These are phyloP conservation scores for Phytophthora constricta DNA, from an alignment of 352 stramenopile species.

Conservation along the genomic window DNA sequence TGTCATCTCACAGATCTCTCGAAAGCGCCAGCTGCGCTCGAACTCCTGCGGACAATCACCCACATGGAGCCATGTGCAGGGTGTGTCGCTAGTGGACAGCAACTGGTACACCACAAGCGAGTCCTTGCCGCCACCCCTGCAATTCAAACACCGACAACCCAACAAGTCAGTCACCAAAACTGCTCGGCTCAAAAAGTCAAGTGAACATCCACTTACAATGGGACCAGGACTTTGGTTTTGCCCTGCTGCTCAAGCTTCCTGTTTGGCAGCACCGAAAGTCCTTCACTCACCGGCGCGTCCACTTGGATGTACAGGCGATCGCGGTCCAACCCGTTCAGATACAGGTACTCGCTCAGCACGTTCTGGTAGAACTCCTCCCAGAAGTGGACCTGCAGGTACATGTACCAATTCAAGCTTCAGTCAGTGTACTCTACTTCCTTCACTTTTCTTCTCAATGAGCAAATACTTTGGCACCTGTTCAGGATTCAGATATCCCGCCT, in stretches of 20 bases:
- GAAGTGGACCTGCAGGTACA: conserved; percentile 31
- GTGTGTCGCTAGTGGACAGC: conserved; percentile 26
- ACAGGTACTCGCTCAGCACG: conserved; percentile 48
- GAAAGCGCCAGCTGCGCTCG: conserved; percentile 42
- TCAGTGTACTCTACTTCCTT: neutral
- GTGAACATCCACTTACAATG: conserved; percentile 42
- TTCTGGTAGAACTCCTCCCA: conserved; percentile 54
- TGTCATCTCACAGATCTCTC: conserved; percentile 41
- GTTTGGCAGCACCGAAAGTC: conserved; percentile 26
- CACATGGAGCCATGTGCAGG: conserved; percentile 44
- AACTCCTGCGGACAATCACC: conserved; percentile 44
- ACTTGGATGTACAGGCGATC: conserved; percentile 44
- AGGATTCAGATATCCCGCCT: conserved; percentile 41
- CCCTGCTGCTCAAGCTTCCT: conserved; percentile 26
- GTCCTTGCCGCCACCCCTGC: conserved; percentile 46
- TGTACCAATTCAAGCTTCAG: neutral
- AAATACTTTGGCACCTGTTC: too few species aligned
- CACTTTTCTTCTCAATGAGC: too few species aligned
- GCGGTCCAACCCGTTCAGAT: conserved; percentile 40
- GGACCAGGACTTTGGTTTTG: conserved; percentile 36
- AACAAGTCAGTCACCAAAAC: too few species aligned
- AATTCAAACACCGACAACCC: conserved; percentile 3
- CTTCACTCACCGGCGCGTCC: conserved; percentile 10
- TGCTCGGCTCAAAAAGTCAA: too few species aligned
- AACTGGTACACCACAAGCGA: conserved; percentile 48